These are phyloP conservation scores for Trichoderma gamsii DNA, from an alignment of 495 filamentous ascomycete species.

Conservation along the genomic window DNA sequence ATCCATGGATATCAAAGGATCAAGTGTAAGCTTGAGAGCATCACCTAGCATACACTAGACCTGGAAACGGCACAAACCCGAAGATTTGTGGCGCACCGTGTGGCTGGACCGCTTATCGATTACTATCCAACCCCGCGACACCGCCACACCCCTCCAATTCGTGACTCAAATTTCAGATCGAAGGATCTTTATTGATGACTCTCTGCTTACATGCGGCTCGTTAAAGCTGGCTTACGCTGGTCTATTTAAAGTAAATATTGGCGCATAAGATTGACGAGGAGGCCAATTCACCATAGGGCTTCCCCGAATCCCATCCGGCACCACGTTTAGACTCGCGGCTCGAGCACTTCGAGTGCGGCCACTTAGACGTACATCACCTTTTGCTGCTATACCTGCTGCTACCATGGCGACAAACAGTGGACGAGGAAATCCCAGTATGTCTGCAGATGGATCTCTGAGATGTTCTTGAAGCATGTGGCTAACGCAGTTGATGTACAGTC, in stretches of 20 bases:
- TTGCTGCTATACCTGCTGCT: constrained; percentile 23
- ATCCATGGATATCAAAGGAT: too few species aligned
- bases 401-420: constrained; percentile 57
- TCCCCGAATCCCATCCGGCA: constrained; percentile 11
- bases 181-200: neutral
- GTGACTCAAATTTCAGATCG: constrained; percentile 1
- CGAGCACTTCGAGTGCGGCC: constrained; percentile 17
- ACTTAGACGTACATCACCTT: neutral
- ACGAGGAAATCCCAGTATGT: constrained; percentile 50
- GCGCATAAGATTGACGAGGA: constrained; percentile 9
- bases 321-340: constrained; percentile 16
- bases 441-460: constrained; percentile 13
- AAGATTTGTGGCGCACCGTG: neutral
- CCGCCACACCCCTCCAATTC: constrained; percentile 6
- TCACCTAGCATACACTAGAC: neutral
- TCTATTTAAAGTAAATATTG: neutral
- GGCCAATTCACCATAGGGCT: constrained; percentile 12
- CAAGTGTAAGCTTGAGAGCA: neutral
- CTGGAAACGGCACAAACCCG: neutral
- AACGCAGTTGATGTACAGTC: constrained; percentile 29
- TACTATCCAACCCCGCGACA: neutral
- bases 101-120: neutral
- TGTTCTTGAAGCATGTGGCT: neutral
- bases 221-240: too few species aligned
- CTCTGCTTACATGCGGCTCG: too few species aligned